A percentile compares a stretch with the other conserved stretches of the same genome.
These are phyloP conservation scores for Didymosphaeria variabile DNA, from an alignment of 2,329 filamentous ascomycete genomes.

Conservation along the genomic window DNA sequence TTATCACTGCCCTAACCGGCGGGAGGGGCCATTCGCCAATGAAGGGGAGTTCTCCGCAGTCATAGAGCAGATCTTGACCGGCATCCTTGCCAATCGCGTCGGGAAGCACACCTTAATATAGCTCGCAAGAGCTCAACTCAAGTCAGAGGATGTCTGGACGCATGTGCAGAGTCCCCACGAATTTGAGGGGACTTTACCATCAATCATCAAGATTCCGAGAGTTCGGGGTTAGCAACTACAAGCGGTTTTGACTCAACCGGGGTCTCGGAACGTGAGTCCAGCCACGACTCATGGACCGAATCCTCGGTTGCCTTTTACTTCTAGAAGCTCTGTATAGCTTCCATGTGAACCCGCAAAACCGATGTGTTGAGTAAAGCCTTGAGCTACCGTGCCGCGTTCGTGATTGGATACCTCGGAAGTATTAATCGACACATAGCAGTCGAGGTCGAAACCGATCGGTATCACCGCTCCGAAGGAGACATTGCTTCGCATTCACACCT, in stretches of 20 bases:
- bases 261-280: slow-evolving; percentile 1
- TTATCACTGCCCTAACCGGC: slow-evolving; percentile 5
- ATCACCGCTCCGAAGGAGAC: not conserved
- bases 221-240: not conserved
- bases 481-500: not conserved
- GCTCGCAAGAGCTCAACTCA: not conserved
- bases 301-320: not conserved
- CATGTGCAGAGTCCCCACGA: not conserved
- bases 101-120: not conserved
- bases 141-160: not conserved
- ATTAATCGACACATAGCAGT: not conserved
- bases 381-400: not conserved
- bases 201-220: not conserved
- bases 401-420: not conserved
- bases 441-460: not conserved
- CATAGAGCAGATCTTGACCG: not conserved
- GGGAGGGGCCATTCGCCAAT: not conserved
- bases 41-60: not conserved
- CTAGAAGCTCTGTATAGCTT: not conserved
- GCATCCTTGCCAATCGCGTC: not conserved
- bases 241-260: not conserved
- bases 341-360: not conserved
- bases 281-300: not conserved
- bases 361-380: not conserved
- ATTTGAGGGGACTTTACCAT: not conserved